Evolutionary conservation across 2,329 filamentous ascomycete species (phyloP), one percentile per base, ranked within the genome.

Genomic region (Diplodia seriata): DNA sequence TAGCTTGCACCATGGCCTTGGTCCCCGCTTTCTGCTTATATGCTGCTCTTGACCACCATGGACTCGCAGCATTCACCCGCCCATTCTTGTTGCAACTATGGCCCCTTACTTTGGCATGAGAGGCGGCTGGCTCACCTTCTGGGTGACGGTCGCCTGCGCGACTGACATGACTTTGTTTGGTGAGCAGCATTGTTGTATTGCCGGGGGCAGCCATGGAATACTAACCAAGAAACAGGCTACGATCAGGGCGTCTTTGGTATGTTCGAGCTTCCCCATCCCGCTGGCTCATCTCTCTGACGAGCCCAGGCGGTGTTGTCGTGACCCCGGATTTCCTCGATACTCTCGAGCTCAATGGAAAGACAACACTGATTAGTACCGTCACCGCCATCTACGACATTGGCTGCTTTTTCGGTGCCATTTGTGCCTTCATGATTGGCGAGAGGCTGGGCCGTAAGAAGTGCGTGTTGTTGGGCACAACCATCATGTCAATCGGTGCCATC

Each of bases 321-420:
- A 86, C 84, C 0, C 74, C 81, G 14, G 80, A 87, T 70, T 86
- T 86, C 64, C 80, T 87, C 3, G 75, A 83, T 47, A 76, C 81
- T 1, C 81, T 84, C 50, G 73, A 82, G 64, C 79, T 86, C 1
- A 76, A 74, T 36, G 81, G 81, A 3, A 77, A 77, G 38, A 80
- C 75, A 70, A 80, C 76, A 63, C 76, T 75, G 64, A 70, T 81
- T 70, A 73, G 77, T n/a, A 86, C 84, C 0, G 83, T 87, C 12
- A 86, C 84, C 0, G 85, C 85, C 1, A 84, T 87, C 66, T 87
- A 88, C 73, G 85, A 88, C 70, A 80, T 89, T 38, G 86, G 86
- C 9, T 88, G 86, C 73, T 88, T 89, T 74, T 76, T 88, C 53
- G 87, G 87, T 18, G 86, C 81, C 1, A 76, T 86, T 36, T 71